Base-by-base conservation (phyloP, 164 flowering plant genomes). In the Cinnamomum chago region DNA sequence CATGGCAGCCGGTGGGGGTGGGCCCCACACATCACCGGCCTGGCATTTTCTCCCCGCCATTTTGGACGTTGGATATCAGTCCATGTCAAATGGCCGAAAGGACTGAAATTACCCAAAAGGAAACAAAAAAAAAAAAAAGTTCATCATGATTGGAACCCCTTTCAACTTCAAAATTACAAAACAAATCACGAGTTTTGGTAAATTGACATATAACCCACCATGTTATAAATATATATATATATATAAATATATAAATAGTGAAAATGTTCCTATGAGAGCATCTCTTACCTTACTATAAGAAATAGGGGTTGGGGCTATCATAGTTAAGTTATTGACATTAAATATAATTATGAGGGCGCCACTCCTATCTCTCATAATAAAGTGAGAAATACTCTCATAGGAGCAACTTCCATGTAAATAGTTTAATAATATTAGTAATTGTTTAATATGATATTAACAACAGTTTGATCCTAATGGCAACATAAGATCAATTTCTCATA, bases 21-120 rank as follows among this genome's bases (percentile, higher is more conserved):
- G 72, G 62, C 28, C 62, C 72, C 18, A 24, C 33, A 4, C 4
- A 0, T 15, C 72, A 70, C 72, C 72, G 72, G 35, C 72, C 72
- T 70, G 52, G 28, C 67, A 23, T 64, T 25, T 52, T 23, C 4
- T 14, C 20, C 58, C 62, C 15, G 13, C 0, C 35, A 3, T 7
- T 7, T 40, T 40, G 47, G 47, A 40, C 11, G 47, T 40, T 70
- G 35, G 64, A 28, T 23, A 50, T 12, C 51, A 15, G 28, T 15
- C 28, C 27, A 70, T 50, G 62, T 51, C 27, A 18, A 24, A 68
- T 23, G 10, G 40, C 62, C 67, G 12, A 23, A 58, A 52, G 50
- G 11, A 52, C 2, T 5, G 9, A 14, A 52, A 50, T 70, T 70
- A 55, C 72, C 55, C 60, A 7, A 23, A 25, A 24, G 18, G 30